phyloP scores from a whole-genome alignment of 1,139 yeast species.

The Geotrichum candidum region DNA sequence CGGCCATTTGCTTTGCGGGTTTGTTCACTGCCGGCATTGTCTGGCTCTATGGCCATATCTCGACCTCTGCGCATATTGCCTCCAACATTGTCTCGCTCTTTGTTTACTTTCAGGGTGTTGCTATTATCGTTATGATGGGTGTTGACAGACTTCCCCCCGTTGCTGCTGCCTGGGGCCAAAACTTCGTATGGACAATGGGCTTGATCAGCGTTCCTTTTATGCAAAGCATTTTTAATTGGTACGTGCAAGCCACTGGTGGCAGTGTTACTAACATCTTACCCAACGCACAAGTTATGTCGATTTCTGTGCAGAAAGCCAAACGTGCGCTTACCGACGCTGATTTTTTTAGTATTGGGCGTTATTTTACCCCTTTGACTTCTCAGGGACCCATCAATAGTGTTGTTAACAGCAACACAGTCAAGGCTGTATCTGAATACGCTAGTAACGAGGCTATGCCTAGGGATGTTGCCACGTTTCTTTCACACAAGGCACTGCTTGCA shows the following conservation, averaged over 20 bases:
- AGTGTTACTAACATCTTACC: constrained; percentile 64
- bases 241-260: constrained; percentile 95
- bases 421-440: neutral
- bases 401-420: neutral
- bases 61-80: constrained; percentile 95
- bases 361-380: constrained; percentile 1
- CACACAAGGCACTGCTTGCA: constrained; percentile 8
- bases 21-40: constrained; percentile 80
- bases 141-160: constrained; percentile 90
- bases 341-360: neutral
- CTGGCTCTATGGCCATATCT: constrained; percentile 82
- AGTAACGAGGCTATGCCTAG: constrained; percentile 7
- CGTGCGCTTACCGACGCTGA: constrained; percentile 4
- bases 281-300: constrained; percentile 53
- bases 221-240: constrained; percentile 88
- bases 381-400: neutral
- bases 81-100: constrained; percentile 89
- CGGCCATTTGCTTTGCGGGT: constrained; percentile 84
- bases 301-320: constrained; percentile 34
- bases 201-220: constrained; percentile 72
- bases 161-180: constrained; percentile 97
- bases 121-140: constrained; percentile 94
- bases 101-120: constrained; percentile 88
- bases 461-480: constrained; percentile 16
- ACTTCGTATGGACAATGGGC: constrained; percentile 95